phyloP scores from a whole-genome alignment of 2,329 filamentous ascomycete genomes.

The Microsporum ferrugineum region DNA sequence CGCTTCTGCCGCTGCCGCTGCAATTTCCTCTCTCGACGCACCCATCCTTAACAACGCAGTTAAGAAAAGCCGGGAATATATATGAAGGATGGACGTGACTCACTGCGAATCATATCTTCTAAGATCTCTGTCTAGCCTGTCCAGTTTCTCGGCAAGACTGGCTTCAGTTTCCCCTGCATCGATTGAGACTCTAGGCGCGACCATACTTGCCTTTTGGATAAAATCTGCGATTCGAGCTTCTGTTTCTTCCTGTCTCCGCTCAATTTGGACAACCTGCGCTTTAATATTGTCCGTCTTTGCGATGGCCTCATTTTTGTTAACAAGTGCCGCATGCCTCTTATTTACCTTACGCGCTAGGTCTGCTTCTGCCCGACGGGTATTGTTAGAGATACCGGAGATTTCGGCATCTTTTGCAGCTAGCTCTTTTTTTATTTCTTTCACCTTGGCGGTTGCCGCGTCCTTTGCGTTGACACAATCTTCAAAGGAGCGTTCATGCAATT shows the following conservation, averaged over 20 bases:
- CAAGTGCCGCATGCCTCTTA: conserved; percentile 43
- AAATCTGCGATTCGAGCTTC: conserved; percentile 43
- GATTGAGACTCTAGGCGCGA: conserved; percentile 51
- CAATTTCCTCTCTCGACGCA: conserved; percentile 54
- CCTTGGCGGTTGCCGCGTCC: conserved; percentile 30
- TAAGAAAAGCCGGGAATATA: conserved; percentile 21
- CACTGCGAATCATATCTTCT: conserved; percentile 43
- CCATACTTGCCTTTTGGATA: conserved; percentile 42
- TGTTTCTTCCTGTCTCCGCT: conserved; percentile 40
- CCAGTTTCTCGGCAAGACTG: conserved; percentile 38
- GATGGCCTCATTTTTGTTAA: conserved; percentile 52
- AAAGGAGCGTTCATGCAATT: conserved; percentile 35
- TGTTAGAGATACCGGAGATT: conserved; percentile 23
- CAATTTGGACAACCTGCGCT: conserved; percentile 35
- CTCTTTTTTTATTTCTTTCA: conserved; percentile 29
- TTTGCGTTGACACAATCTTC: conserved; percentile 39
- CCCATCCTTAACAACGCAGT: conserved; percentile 39
- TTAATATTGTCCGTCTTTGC: conserved; percentile 41
- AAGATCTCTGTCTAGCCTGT: conserved; percentile 49
- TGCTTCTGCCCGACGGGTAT: conserved; percentile 41
- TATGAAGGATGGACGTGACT: conserved; percentile 12
- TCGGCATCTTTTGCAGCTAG: conserved; percentile 24
- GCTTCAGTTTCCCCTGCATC: conserved; percentile 52
- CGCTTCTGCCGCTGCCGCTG: conserved; percentile 34
- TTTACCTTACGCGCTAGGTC: conserved; percentile 38